Percentiles rank a stretch among this genome's conserved stretches.
Conservation (phyloP, 495 filamentous ascomycete species). For the Xylaria longipes region DNA sequence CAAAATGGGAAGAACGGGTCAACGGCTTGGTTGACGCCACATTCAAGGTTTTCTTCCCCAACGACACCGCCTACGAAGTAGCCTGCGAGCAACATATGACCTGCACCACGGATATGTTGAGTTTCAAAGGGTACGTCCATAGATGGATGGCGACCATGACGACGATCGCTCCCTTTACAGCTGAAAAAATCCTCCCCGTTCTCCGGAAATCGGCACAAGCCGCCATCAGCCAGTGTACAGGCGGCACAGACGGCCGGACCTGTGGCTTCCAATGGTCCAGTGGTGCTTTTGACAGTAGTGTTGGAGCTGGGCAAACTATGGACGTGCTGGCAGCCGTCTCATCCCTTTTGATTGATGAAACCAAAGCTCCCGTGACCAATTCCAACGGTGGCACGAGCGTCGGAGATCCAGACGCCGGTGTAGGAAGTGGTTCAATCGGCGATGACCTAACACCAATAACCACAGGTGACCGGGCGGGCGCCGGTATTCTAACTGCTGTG, state of each 20-base stretch:
- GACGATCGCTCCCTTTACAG: conserved; percentile 72
- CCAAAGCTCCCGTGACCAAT: conserved; percentile 55
- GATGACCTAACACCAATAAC: conserved; percentile 47
- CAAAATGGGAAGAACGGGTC: conserved; percentile 67
- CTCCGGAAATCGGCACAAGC: conserved; percentile 67
- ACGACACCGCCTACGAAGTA: conserved; percentile 69
- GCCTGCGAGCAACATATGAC: conserved; percentile 67
- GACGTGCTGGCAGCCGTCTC: conserved; percentile 57
- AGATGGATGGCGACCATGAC: conserved; percentile 79
- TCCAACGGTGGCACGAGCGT: conserved; percentile 64
- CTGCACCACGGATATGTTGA: conserved; percentile 77
- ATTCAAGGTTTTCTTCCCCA: conserved; percentile 62
- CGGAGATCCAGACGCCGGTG: conserved; percentile 65
- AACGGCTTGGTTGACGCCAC: conserved; percentile 64
- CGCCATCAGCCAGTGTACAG: conserved; percentile 71
- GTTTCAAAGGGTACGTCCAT: conserved; percentile 81
- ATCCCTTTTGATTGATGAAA: conserved; percentile 52
- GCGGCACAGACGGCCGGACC: conserved; percentile 55
- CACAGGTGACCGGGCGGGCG: conserved; percentile 60
- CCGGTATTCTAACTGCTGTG: conserved; percentile 61
- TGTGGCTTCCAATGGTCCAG: conserved; percentile 77
- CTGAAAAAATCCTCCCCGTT: conserved; percentile 62
- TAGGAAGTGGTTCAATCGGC: conserved; percentile 35
- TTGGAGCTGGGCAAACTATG: conserved; percentile 65
- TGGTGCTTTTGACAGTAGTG: conserved; percentile 58